A percentile compares a stretch with the other conserved stretches of the same genome.
Evolutionary conservation across 225 moss, liverwort and hornwort species (phyloP).

Genomic region (Polytrichum formosum): DNA sequence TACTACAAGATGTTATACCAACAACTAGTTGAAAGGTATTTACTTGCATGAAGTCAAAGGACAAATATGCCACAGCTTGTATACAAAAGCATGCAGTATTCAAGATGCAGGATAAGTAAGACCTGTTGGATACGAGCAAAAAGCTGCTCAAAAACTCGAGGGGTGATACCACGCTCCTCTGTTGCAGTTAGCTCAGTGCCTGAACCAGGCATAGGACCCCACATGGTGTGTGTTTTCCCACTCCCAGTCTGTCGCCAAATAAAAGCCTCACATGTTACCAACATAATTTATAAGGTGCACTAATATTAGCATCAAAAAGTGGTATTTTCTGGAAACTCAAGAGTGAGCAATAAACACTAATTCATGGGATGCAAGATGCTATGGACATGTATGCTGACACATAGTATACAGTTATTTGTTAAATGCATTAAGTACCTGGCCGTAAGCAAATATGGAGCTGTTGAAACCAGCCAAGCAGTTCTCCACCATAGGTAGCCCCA

Average conservation of each 20-base stretch:
- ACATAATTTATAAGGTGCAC: background rate
- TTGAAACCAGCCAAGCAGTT: constrained; percentile 90
- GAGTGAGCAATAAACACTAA: background rate
- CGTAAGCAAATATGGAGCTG: constrained; percentile 89
- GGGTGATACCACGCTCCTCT: constrained; percentile 68
- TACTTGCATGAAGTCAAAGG: no score
- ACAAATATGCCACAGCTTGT: no score
- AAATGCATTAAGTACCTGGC: constrained; percentile 47
- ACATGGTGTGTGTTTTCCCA: constrained; percentile 97
- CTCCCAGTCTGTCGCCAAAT: constrained; percentile 61
- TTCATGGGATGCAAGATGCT: no score
- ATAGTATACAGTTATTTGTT: background rate
- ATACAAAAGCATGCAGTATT: no score
- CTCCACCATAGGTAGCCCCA: constrained; percentile 91
- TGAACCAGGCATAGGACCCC: constrained; percentile 59
- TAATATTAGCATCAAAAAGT: no score
- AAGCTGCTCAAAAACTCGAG: constrained; percentile 75
- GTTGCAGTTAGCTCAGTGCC: constrained; percentile 40
- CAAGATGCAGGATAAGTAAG: no score
- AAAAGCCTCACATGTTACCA: background rate
- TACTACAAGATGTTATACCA: no score
- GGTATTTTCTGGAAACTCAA: background rate
- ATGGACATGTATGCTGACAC: background rate
- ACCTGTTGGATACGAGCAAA: constrained; percentile 85
- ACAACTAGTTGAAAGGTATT: no score